Percentiles rank a stretch among this genome's conserved stretches.
These are phyloP conservation scores for Podaxis mareebaensis DNA, from an alignment of 768 basidiomycete species.

Conservation along the genomic window DNA sequence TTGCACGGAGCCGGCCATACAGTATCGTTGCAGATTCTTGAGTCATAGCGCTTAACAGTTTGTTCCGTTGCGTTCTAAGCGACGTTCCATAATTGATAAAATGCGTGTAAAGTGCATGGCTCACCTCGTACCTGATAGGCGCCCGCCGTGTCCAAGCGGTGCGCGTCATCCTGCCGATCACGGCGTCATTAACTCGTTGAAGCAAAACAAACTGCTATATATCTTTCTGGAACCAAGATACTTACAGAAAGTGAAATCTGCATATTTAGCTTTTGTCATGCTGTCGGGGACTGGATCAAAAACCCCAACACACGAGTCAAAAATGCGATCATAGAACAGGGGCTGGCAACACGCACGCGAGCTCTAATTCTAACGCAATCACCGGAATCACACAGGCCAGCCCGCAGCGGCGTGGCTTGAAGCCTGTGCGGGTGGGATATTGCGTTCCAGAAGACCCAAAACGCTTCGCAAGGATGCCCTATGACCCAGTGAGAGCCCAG, in stretches of 20 bases:
- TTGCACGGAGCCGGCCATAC: neutral
- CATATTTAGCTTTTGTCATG: neutral
- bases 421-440: neutral
- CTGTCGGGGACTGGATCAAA: neutral
- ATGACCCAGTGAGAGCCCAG: neutral
- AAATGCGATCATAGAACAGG: neutral
- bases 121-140: neutral
- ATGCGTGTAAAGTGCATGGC: neutral
- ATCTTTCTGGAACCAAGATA: neutral
- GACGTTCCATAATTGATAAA: neutral
- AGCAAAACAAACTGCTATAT: neutral
- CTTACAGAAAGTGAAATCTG: neutral
- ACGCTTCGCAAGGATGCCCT: neutral
- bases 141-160: neutral
- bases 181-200: neutral
- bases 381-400: neutral
- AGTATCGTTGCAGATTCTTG: neutral
- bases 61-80: conserved; percentile 1
- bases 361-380: neutral
- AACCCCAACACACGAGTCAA: neutral
- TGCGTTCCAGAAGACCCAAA: neutral
- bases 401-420: neutral
- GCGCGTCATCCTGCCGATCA: neutral
- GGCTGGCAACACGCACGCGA: neutral
- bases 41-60: neutral